Evolutionary conservation across 2,329 filamentous ascomycete genomes (phyloP).

Genomic region (Pseudogymnoascus sp.): DNA sequence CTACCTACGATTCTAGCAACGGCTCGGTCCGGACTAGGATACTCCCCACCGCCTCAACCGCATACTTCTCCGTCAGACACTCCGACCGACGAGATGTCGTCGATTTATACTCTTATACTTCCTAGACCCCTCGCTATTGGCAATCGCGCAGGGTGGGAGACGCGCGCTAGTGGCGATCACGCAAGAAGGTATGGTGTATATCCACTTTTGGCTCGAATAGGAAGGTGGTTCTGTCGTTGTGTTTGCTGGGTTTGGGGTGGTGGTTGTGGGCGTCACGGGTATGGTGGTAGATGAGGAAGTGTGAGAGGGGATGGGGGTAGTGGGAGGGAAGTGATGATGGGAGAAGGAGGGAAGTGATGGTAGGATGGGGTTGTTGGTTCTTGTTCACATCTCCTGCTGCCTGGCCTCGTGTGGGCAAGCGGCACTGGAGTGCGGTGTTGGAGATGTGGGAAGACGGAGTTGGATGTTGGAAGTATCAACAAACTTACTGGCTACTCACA

Average conservation of each 20-base stretch:
- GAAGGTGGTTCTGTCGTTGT: background rate
- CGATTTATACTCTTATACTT: background rate
- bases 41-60: background rate
- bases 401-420: background rate
- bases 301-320: background rate
- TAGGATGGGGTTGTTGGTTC: background rate
- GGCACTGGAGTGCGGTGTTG: background rate
- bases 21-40: too few relatives aligned
- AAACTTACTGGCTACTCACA: background rate
- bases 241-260: background rate
- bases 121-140: background rate
- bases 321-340: background rate
- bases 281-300: background rate
- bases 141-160: background rate
- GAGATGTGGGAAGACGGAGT: background rate
- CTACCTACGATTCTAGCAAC: too few relatives aligned
- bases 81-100: background rate
- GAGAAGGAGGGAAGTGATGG: background rate
- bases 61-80: background rate
- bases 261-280: too few relatives aligned
- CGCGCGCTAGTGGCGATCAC: background rate
- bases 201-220: background rate
- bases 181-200: background rate
- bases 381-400: background rate
- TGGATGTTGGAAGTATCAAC: background rate